Evolutionary conservation across 179 eudicot genomes (phyloP), one percentile per base, ranked within the genome.

Genomic region (Vitellaria paradoxa): DNA sequence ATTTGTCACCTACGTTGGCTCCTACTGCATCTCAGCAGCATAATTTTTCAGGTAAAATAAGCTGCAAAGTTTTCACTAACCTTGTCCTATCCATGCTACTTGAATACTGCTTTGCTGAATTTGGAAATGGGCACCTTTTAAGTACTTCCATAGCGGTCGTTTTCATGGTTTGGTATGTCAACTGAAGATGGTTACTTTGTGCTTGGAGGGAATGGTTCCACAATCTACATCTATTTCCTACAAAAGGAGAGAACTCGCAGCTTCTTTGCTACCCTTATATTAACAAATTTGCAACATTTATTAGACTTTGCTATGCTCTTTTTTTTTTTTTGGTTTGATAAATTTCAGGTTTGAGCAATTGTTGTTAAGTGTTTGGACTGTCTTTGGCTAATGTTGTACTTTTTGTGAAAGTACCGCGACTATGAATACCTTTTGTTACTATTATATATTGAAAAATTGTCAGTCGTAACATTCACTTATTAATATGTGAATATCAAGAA

Each of bases 31-130:
- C 82, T 45, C 79, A 84, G 55, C 72, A 40, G 20, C 69, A 68
- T 81, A 68, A 52, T 71, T 49, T 64, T 80, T 83, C 90, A 81
- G 99, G 97, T 95, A 86, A 23, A 24, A 61, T 76, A 30, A 65
- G 53, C 77, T 76, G 11, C 63, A 67, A 49, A 8, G 21, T 71
- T 80, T 50, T 56, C 8, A 21, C 6, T 18, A n/a, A 24, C 47
- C 70, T 64, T 63, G 26, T 49, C 18, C 4, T 24, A 62, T 7
- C 68, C 61, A 49, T 42, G 13, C 18, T 70, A 20, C 63, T 7
- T 78, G 53, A 61, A 68, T 53, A 47, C 61, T 74, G 14, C 40
- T 62, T 3, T 72, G 13, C 60, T 50, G 18, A 46, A 46, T 14
- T n/a, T 30, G 70, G 57, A 71, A 71, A 5, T 70, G 73, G 3